A percentile compares a stretch with the other conserved stretches of the same genome.
These are phyloP conservation scores for Cryptosporidium parvum DNA, from an alignment of 169 alveolate genomes.

Conservation along the genomic window DNA sequence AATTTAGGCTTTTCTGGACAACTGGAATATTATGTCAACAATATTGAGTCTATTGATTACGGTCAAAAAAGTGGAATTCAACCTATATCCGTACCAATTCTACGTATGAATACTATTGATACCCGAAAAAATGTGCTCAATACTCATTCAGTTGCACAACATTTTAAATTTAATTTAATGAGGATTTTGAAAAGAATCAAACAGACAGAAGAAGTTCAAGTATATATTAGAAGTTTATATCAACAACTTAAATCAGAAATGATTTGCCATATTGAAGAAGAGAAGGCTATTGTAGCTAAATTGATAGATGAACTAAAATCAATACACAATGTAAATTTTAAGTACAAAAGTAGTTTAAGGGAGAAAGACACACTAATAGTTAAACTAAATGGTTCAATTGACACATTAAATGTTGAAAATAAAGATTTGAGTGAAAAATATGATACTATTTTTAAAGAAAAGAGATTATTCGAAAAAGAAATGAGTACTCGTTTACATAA, in stretches of 20 bases:
- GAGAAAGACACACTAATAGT: conserved; percentile 2
- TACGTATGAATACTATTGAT: neutral
- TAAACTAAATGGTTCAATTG: conserved; percentile 20
- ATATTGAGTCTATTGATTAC: neutral
- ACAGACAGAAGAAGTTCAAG: conserved; percentile 9
- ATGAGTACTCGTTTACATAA: neutral
- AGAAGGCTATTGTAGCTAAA: neutral
- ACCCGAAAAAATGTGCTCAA: neutral
- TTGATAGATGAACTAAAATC: conserved; percentile 3
- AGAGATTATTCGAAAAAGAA: neutral
- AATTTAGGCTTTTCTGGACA: neutral
- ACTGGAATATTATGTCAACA: neutral
- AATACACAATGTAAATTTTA: neutral
- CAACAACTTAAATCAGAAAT: conserved; percentile 17
- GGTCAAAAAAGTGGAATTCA: neutral
- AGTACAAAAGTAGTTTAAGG: neutral
- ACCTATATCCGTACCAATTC: neutral
- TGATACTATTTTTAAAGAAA: neutral
- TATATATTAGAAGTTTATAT: conserved; percentile 13
- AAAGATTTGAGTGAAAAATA: conserved; percentile 12
- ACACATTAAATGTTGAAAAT: conserved; percentile 18
- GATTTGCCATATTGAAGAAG: conserved; percentile 7
- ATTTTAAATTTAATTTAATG: neutral
- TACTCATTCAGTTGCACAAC: neutral
- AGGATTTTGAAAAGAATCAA: conserved; percentile 19